Base-by-base conservation (phyloP, 1,139 yeast species). In the Geotrichum carabidarum region DNA sequence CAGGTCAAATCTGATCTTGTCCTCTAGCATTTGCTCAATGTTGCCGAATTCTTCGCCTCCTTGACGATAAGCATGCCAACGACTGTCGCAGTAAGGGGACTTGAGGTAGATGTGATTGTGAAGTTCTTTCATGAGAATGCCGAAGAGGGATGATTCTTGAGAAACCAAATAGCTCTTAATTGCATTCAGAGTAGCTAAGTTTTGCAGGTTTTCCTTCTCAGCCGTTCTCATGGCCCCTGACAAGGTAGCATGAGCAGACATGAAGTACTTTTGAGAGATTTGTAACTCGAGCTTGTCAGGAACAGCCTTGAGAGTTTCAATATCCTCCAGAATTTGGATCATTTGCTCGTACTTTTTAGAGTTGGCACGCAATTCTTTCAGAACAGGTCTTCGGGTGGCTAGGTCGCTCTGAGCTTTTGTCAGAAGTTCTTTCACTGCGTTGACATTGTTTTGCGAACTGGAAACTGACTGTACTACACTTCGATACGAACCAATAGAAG, bases 401-500 rank as follows among this genome's bases (percentile, higher is more conserved):
- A 85, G 73, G 44, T 80, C 83, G 44, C 71, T 73, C 47, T 80
- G 75, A 1, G 86, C 73, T 17, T 67, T 62, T 8, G 68, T 61
- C 36, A 88, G 76, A 62, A 80, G 78, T 14, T 76, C 73, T 57
- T 78, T 76, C 43, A 86, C 78, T 48, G 71, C 74, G 27, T 71
- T 65, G 15, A 86, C 74, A 38, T 79, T 80, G 8, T 74, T 68
- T 62, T 84, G 87, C 4, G 88, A 80, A 36, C 80, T 77, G 22
- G 78, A 71, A 32, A 87, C 73, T 1, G 82, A 74, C 48, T 79
- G 75, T 8, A 84, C 78, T 2, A 84, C 77, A 34, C 78, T 72
- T 54, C 87, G 82, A 65, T 86, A 88, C 0, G 90, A 83, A 0
- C 94, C 94, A 53, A 88, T 81, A 58, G 90, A 83, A 60, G 83